These are phyloP conservation scores for Colletotrichum acutatum DNA, from an alignment of 2,329 filamentous ascomycete species.

Conservation along the genomic window DNA sequence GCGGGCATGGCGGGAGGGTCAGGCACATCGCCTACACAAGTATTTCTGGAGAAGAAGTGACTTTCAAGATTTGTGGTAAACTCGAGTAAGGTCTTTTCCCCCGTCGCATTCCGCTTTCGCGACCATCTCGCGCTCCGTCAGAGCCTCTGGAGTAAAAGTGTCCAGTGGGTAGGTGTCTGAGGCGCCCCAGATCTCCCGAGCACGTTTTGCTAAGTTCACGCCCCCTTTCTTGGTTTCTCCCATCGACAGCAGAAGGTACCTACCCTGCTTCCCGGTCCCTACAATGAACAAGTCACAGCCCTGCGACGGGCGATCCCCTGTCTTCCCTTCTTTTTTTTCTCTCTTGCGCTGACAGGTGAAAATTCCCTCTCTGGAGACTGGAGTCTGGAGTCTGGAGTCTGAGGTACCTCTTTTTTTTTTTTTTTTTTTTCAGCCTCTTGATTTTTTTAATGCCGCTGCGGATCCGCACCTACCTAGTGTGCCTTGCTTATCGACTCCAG, in stretches of 20 bases:
- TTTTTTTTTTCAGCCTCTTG: neutral
- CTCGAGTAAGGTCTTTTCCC: constrained; percentile 1
- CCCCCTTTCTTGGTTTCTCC: neutral
- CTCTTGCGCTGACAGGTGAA: neutral
- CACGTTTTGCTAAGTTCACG: constrained; percentile 32
- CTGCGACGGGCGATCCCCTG: constrained; percentile 4
- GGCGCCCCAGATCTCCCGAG: constrained; percentile 22
- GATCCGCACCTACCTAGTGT: neutral
- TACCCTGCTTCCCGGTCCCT: neutral
- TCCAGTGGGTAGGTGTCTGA: neutral
- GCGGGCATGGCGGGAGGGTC: neutral
- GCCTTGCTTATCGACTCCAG: neutral
- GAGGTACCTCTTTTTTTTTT: neutral
- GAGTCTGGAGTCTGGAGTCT: too few species aligned
- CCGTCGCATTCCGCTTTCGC: constrained; percentile 24
- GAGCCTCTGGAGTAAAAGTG: neutral
- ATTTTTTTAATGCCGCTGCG: constrained; percentile 29
- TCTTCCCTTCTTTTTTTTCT: neutral
- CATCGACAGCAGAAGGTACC: neutral
- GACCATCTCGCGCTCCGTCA: constrained; percentile 28
- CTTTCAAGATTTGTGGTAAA: neutral
- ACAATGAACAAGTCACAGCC: constrained; percentile 2
- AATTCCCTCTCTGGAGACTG: neutral
- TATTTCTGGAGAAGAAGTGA: constrained; percentile 10
- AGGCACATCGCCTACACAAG: neutral